Base-by-base conservation (phyloP, 305 asterid species). In the Fraxinus albicans region DNA sequence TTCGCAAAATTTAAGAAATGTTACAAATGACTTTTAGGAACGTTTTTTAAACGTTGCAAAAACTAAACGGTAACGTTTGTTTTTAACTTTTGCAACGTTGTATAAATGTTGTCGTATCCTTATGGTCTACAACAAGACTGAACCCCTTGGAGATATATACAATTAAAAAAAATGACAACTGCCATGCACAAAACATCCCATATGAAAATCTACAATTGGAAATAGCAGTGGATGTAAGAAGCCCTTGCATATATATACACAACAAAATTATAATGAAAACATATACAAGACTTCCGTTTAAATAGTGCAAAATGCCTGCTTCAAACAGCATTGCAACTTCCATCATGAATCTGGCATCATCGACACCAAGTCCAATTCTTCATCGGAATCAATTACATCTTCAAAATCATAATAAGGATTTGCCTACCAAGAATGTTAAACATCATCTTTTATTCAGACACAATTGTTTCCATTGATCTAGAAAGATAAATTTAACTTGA, bases 301-400 rank as follows among this genome's bases (percentile, higher is more conserved):
- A 55, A 80, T 25, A 70, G 34, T 6, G 33, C 29, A 76, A 10
- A 33, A 35, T 25, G 76, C 79, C 76, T 73, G 72, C 81, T 70
- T 85, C 87, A 85, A 65, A 83, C 67, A 63, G 84, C 74, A 34
- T 74, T 36, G 15, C 80, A 10, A 19, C 81, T 76, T 76, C 77
- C 60, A 53, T 77, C 88, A 89, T 63, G 93, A 88, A 10, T 85
- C 89, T 15, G 94, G 80, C 53, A 86, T 94, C 98, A 96, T 94
- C 2, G 97, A 87, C 80, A 89, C 91, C 92, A 94, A 81, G 86
- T 96, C 98, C 88, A 93, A 81, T 86, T 96, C 98, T 90, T 93
- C 99, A 69, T 96, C 98, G 0, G 98, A 94, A 86, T 96, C 99
- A 8, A 96, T 91, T 31, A 86, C 91, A 76, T 93, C 92, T 89